A percentile compares a stretch with the other conserved stretches of the same genome.
phyloP scores from a whole-genome alignment of 495 filamentous ascomycete genomes.

The Sphaerosporella brunnea region DNA sequence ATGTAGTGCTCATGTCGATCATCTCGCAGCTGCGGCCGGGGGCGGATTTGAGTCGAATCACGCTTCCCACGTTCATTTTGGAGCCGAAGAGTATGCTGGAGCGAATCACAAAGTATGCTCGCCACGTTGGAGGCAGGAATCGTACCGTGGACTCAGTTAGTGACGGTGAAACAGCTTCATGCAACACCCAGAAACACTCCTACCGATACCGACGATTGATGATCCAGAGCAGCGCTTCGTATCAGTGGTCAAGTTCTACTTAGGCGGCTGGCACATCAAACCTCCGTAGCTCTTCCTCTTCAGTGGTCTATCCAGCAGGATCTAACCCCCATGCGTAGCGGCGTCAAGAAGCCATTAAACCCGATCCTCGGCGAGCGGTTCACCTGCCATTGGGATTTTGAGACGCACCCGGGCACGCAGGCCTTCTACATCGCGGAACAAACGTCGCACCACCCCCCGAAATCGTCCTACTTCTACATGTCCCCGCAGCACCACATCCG shows the following conservation, averaged over 20 bases:
- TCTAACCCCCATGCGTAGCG: constrained; percentile 36
- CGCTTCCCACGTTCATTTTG: constrained; percentile 91
- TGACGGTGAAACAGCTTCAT: constrained; percentile 55
- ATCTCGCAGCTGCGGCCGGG: constrained; percentile 92
- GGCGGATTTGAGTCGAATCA: constrained; percentile 85
- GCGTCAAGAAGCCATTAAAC: constrained; percentile 97
- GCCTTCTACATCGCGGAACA: constrained; percentile 96
- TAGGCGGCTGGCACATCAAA: constrained; percentile 98
- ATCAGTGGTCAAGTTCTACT: constrained; percentile 88
- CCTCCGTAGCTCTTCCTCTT: constrained; percentile 51
- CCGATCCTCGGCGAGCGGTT: constrained; percentile 91
- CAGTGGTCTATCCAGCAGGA: neutral
- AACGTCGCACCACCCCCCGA: constrained; percentile 93
- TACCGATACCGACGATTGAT: constrained; percentile 70
- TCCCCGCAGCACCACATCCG: constrained; percentile 85
- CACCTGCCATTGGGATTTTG: constrained; percentile 90
- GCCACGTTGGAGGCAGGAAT: neutral
- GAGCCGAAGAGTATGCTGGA: constrained; percentile 97
- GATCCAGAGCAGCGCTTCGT: constrained; percentile 86
- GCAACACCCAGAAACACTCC: constrained; percentile 91
- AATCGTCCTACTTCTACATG: constrained; percentile 99
- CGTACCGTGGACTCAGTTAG: neutral
- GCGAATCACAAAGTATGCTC: constrained; percentile 84
- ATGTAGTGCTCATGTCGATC: constrained; percentile 36
- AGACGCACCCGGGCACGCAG: constrained; percentile 48